Base-by-base conservation (phyloP, 2,329 filamentous ascomycete genomes). In the Epichloe glyceriae region DNA sequence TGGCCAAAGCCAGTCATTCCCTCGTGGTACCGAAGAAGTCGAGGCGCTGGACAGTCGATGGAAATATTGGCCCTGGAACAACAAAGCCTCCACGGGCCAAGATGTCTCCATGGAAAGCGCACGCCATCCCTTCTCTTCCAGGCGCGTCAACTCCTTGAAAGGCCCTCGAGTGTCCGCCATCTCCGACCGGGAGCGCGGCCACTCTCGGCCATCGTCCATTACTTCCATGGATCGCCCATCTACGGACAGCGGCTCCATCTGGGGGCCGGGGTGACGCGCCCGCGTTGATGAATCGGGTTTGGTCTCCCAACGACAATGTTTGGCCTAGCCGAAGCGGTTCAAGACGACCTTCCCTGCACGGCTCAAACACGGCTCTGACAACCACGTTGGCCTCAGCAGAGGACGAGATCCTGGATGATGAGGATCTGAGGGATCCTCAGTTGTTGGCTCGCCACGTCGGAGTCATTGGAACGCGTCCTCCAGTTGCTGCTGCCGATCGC, bases 381-480 rank as follows among this genome's bases (percentile, higher is more conserved):
- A 82, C 80, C 3, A 80, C 76, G 1, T 66, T 83, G 17, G 79
- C 79, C 11, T 80, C 78, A 12, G 79, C 79, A 0, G 79, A 84
- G 33, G 80, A 84, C 57, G 80, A 80, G 55, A 82, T 83, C 37
- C 64, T 84, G 20, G 74, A 79, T 50, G 73, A 78, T n/a, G 67
- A 75, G 3, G 79, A 77, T 37, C 61, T 79, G 12, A 64, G 76
- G 2, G 70, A 78, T 47, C 73, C 73, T 0, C 70, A 76, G 54
- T 69, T 70, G 4, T 73, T 75, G 12, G 75, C 77, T 5, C 78
- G 75, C 50, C 74, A 81, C 43, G 76, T 84, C 2, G 80, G 81
- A 20, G 76, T 84, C 1, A 96, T 97, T 57, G 91, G 91, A 22
- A 94, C 88, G 45, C 82, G 83, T 3, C 88, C 85, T 2, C 69